phyloP scores from a whole-genome alignment of 768 basidiomycete species.

The Lepiota brunneoincarnata region DNA sequence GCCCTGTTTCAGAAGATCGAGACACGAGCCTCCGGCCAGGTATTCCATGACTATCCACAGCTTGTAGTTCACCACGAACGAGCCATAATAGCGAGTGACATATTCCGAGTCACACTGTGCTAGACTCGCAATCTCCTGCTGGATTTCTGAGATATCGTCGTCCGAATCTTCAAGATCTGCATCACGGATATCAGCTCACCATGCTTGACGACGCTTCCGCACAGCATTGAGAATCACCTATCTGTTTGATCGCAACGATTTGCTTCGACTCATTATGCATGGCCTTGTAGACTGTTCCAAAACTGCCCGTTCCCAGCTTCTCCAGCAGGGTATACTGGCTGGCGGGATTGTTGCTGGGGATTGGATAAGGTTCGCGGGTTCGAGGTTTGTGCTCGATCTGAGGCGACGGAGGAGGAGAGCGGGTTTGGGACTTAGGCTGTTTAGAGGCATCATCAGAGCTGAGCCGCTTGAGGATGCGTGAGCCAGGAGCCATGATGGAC shows the following conservation, averaged over 20 bases:
- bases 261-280: conserved; percentile 93
- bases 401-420: conserved; percentile 52
- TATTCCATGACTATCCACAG: conserved; percentile 99
- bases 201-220: conserved; percentile 6
- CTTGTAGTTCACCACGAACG: conserved; percentile 95
- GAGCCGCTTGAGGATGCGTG: conserved; percentile 14
- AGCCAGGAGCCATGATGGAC: conserved; percentile 13
- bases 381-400: conserved; percentile 38
- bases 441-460: conserved; percentile 12
- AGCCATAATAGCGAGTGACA: conserved; percentile 95
- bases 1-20: conserved; percentile 92
- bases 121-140: conserved; percentile 96
- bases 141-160: conserved; percentile 98
- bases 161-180: conserved; percentile 96
- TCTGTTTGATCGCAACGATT: conserved; percentile 97
- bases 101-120: conserved; percentile 96
- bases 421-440: conserved; percentile 37
- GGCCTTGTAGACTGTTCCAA: conserved; percentile 97
- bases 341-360: conserved; percentile 78
- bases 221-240: conserved; percentile 55
- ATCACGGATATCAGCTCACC: conserved; percentile 8
- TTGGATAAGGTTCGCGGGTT: conserved; percentile 59
- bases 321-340: conserved; percentile 91
- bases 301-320: conserved; percentile 96
- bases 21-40: conserved; percentile 96